phyloP scores from a whole-genome alignment of 1,284 basidiomycete genomes.

The Moniliophthora roreri region DNA sequence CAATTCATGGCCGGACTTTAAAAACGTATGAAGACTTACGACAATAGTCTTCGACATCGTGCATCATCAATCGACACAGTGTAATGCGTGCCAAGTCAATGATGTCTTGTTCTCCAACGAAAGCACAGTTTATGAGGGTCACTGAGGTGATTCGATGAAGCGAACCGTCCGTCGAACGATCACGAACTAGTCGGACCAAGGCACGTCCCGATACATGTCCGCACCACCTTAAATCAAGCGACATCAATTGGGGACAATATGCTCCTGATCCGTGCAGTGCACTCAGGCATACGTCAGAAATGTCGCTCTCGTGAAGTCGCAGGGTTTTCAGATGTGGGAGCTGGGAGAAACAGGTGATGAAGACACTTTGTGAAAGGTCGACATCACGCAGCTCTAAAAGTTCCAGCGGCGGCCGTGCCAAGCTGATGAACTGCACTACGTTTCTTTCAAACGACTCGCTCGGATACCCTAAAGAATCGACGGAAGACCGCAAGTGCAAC shows the following conservation, averaged over 20 bases:
- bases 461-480: conserved; percentile 37
- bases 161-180: neutral
- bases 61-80: conserved; percentile 48
- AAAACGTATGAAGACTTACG: conserved; percentile 38
- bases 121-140: conserved; percentile 59
- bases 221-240: conserved; percentile 63
- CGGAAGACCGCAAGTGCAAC: conserved; percentile 45
- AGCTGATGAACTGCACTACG: conserved; percentile 40
- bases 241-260: conserved; percentile 46
- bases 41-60: conserved; percentile 50
- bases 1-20: conserved; percentile 8
- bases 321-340: conserved; percentile 46
- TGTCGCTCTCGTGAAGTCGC: conserved; percentile 59
- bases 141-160: conserved; percentile 38
- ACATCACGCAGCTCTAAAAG: conserved; percentile 58
- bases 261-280: conserved; percentile 39
- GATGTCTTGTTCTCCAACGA: conserved; percentile 56
- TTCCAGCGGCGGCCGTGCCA: conserved; percentile 41
- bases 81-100: conserved; percentile 48
- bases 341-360: conserved; percentile 38
- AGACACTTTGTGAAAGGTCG: conserved; percentile 43
- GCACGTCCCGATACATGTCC: conserved; percentile 48
- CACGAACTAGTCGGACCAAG: conserved; percentile 39
- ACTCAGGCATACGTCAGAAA: conserved; percentile 48
- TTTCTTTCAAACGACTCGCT: conserved; percentile 38